Conservation (phyloP, 192 early-diverging fungal species). For the Gigaspora rosea region DNA sequence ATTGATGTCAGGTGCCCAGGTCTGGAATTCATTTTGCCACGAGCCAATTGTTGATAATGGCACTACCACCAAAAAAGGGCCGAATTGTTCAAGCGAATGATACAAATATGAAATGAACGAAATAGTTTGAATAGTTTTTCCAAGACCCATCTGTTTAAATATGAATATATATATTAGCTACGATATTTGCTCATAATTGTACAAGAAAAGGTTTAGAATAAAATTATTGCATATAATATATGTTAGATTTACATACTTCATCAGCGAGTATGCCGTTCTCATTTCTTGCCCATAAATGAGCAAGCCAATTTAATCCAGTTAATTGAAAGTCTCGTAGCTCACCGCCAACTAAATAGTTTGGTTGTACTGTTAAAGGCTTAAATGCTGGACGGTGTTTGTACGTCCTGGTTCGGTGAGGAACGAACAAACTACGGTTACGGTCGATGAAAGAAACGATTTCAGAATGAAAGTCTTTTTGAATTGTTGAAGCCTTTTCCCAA, state of each 20-base stretch:
- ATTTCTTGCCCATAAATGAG: constrained; percentile 90
- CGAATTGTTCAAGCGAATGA: constrained; percentile 80
- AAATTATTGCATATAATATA: constrained; percentile 87
- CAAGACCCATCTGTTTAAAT: constrained; percentile 72
- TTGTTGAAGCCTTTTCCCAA: constrained; percentile 78
- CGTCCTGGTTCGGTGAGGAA: constrained; percentile 72
- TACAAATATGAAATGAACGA: constrained; percentile 90
- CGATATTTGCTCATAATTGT: too few relatives aligned
- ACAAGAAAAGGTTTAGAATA: constrained; percentile 79
- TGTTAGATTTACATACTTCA: constrained; percentile 94
- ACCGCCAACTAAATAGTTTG: constrained; percentile 81
- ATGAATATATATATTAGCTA: too few relatives aligned
- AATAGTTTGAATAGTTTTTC: constrained; percentile 98
- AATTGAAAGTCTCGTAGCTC: constrained; percentile 95
- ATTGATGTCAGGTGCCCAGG: constrained; percentile 96
- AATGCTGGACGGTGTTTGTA: constrained; percentile 73
- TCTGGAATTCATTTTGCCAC: constrained; percentile 94
- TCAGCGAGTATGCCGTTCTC: constrained; percentile 97
- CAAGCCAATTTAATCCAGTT: constrained; percentile 96
- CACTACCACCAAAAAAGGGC: constrained; percentile 95
- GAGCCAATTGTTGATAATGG: constrained; percentile 93
- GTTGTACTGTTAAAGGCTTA: constrained; percentile 75
- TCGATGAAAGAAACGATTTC: constrained; percentile 88
- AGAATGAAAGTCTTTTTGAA: constrained; percentile 68
- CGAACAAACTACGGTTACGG: constrained; percentile 65